Evolutionary conservation across 179 eudicot genomes (phyloP).

Genomic region (Silene coronaria): DNA sequence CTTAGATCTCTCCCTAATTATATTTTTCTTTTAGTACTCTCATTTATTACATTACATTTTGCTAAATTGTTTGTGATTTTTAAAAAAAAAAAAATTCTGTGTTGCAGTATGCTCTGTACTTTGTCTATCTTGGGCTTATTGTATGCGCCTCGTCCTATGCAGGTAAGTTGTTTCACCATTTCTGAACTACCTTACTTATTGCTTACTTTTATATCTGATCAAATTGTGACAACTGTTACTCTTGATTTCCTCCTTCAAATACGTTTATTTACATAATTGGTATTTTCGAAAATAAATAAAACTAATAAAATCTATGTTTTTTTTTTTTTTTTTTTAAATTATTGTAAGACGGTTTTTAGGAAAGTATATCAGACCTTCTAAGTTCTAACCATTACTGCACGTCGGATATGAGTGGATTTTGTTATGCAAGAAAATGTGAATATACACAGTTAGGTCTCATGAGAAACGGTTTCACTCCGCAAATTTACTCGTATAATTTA

Average conservation of each 20-base stretch:
- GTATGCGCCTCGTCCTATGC: constrained; percentile 91
- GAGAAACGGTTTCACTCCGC: neutral
- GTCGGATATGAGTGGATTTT: too few relatives aligned
- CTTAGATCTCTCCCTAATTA: constrained; percentile 42
- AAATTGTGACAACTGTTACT: neutral
- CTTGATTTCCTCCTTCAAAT: neutral
- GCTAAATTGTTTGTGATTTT: neutral
- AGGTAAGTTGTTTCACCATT: constrained; percentile 46
- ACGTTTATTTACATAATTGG: neutral
- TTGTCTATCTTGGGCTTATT: constrained; percentile 89
- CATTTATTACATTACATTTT: neutral
- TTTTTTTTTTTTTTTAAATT: too few relatives aligned
- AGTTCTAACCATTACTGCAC: too few relatives aligned
- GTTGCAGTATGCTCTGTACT: constrained; percentile 89
- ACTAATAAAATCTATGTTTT: too few relatives aligned
- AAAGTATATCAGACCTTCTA: too few relatives aligned
- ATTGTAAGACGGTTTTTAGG: too few relatives aligned
- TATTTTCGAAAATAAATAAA: too few relatives aligned
- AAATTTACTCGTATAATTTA: neutral
- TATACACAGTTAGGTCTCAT: too few relatives aligned
- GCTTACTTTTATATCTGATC: neutral
- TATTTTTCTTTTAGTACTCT: constrained; percentile 23
- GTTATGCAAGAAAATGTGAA: too few relatives aligned
- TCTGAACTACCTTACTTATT: neutral
- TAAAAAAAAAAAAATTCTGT: too few relatives aligned